Percentiles rank a stretch among this genome's conserved stretches.
These are phyloP conservation scores for Penicillium brasilianum DNA, from an alignment of 2,329 filamentous ascomycete species.

Conservation along the genomic window DNA sequence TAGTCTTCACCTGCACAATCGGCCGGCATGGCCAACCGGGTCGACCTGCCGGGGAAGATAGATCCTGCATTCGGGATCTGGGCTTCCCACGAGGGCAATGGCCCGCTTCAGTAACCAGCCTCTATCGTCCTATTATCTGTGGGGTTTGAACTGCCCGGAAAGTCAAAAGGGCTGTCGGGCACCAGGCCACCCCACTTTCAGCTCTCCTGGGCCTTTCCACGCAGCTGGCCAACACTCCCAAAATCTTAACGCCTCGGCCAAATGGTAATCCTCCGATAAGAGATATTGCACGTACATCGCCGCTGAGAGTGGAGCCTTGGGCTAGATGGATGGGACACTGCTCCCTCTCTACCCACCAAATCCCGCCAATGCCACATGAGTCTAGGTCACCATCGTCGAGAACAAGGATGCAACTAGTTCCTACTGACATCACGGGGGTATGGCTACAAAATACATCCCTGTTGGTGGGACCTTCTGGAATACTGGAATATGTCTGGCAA, in stretches of 20 bases:
- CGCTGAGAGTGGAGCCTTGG: slow-evolving; percentile 6
- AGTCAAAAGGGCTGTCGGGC: background rate
- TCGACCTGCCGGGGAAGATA: slow-evolving; percentile 9
- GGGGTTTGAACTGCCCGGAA: background rate
- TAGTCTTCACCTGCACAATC: too few relatives aligned
- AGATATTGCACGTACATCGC: background rate
- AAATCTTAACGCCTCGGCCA: slow-evolving; percentile 1
- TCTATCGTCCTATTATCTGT: background rate
- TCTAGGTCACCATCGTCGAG: background rate
- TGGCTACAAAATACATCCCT: background rate
- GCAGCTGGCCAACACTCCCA: background rate
- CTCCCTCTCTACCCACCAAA: background rate
- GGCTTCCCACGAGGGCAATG: background rate
- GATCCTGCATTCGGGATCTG: background rate
- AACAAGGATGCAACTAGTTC: background rate
- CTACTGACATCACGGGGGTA: background rate
- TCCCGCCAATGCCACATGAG: slow-evolving; percentile 3
- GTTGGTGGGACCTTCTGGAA: background rate
- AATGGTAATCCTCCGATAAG: slow-evolving; percentile 9
- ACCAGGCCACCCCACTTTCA: background rate
- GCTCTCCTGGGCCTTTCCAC: background rate
- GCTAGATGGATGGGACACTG: too few relatives aligned
- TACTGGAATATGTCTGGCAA: background rate
- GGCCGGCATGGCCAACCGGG: too few relatives aligned
- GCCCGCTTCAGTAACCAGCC: background rate